Base-by-base conservation (phyloP, 148 eudicot species). In the Rhododendron williamsianum region DNA sequence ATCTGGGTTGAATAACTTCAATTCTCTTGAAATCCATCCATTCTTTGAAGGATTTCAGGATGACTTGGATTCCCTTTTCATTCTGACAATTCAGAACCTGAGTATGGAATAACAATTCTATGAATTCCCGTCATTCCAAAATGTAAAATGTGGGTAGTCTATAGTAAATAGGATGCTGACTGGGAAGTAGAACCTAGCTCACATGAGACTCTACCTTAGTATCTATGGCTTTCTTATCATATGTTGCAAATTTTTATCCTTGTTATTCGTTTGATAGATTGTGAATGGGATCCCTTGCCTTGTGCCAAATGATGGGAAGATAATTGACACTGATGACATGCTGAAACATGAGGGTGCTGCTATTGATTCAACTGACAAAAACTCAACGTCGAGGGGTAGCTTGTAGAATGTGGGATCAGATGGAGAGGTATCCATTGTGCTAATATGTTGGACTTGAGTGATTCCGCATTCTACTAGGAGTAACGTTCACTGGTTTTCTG, bases 231-330 rank as follows among this genome's bases (percentile, higher is more conserved):
- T 79, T 5, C 45, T 35, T 49, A 38, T 83, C 1, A 35, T 36
- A 21, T 54, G 23, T 19, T 81, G 56, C 78, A 30, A 76, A 7
- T 33, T 43, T 38, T 72, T 1, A 41, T 19, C 69, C 35, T 84
- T 23, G 27, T 79, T 80, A 2, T 72, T 81, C 86, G 52, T 30
- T 48, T 51, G 80, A 84, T 80, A 95, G 98, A 92, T 95, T 79
- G 92, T 92, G 73, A 91, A 95, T 86, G 99, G 99, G 38, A 94
- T 97, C 83, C 98, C 98, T 82, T 87, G 91, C 87, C 96, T 97
- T 72, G 95, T 92, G 86, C 98, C 99, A 0, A 90, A 87, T 81
- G 98, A 95, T 51, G 99, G 99, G 54, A 93, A 93, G 90, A 90
- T 95, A 83, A 88, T 97, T 9, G 95, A 93, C 51, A 83, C 86